Evolutionary conservation across 1,139 yeast species (phyloP).

Genomic region (Candida sanyaensis): DNA sequence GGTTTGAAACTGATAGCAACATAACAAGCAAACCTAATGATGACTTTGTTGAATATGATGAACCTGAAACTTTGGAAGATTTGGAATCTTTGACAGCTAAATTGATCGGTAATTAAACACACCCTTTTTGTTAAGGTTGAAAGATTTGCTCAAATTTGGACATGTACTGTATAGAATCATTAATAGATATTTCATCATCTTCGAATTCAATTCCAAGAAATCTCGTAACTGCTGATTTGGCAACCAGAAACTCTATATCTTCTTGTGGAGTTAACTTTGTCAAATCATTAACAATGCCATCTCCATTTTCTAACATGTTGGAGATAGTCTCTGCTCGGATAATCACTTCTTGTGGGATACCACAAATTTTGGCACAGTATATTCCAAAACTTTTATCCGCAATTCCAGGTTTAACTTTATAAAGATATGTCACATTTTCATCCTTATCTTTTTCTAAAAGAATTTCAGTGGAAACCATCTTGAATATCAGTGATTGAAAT

Average conservation of each 20-base stretch:
- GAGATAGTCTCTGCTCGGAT: conserved; percentile 26
- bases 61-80: conserved; percentile 90
- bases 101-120: conserved; percentile 29
- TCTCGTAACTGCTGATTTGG: conserved; percentile 23
- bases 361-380: conserved; percentile 38
- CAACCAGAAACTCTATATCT: conserved; percentile 13
- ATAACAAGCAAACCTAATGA: conserved; percentile 24
- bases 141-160: conserved; percentile 10
- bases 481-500: conserved; percentile 3
- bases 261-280: conserved; percentile 17
- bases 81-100: conserved; percentile 86
- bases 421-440: conserved; percentile 30
- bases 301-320: conserved; percentile 16
- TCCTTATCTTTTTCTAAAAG: conserved; percentile 12
- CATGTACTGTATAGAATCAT: conserved; percentile 4
- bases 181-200: conserved; percentile 2
- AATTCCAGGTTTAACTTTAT: conserved; percentile 28
- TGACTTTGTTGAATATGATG: conserved; percentile 70
- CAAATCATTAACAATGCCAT: conserved; percentile 17
- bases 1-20: conserved; percentile 45
- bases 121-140: neutral
- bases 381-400: conserved; percentile 36
- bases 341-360: conserved; percentile 26
- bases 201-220: conserved; percentile 19
- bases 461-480: conserved; percentile 23